Percentiles rank a stretch among this genome's conserved stretches.
Conservation (phyloP, 345 rosid genomes). For the Dipteronia dyeriana region DNA sequence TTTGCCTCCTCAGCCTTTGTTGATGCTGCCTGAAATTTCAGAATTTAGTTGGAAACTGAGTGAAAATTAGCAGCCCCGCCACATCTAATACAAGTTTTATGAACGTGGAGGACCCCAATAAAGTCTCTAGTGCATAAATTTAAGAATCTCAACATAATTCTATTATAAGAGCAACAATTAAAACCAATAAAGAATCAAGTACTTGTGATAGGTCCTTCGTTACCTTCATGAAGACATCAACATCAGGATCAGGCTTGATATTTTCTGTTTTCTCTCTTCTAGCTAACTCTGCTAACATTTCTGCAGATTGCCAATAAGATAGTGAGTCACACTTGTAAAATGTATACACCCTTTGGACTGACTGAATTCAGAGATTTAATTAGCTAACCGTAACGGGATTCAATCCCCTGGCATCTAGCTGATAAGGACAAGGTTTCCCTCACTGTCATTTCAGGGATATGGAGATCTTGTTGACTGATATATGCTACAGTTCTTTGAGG, state of each 20-base stretch:
- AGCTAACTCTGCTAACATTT: constrained; percentile 66
- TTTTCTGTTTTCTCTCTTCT: constrained; percentile 76
- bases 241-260: constrained; percentile 79
- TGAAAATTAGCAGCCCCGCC: neutral
- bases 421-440: constrained; percentile 81
- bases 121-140: neutral
- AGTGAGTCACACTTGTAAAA: neutral
- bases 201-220: neutral
- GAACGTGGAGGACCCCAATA: neutral
- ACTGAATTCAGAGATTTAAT: neutral
- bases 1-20: constrained; percentile 45
- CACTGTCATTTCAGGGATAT: constrained; percentile 62
- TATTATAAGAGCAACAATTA: neutral
- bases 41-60: constrained; percentile 1
- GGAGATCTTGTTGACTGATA: constrained; percentile 68
- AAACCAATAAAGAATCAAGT: neutral
- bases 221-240: constrained; percentile 88
- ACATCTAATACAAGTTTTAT: neutral
- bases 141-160: neutral
- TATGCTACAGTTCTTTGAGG: constrained; percentile 72
- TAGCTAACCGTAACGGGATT: constrained; percentile 57
- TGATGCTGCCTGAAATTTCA: constrained; percentile 48
- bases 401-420: constrained; percentile 78
- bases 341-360: neutral
- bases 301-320: constrained; percentile 30